phyloP scores from a whole-genome alignment of 108 stramenopile species.

The Cafeteria roenbergensis region DNA sequence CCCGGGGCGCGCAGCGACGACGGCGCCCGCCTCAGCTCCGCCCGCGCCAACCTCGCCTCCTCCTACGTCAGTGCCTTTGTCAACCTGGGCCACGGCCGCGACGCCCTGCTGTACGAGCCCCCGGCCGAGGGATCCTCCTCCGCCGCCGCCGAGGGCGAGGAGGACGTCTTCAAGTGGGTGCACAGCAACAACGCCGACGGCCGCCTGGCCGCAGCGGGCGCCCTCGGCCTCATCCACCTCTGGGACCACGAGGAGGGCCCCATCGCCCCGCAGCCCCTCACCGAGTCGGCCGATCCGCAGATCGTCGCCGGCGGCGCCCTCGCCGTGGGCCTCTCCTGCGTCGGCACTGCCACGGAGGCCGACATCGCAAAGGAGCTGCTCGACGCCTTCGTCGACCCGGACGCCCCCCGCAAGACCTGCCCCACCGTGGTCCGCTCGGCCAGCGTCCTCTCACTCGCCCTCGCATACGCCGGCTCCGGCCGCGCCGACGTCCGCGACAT shows the following conservation, averaged over 20 bases:
- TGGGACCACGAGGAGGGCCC: slow-evolving; percentile 99
- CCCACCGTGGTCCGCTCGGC: no score
- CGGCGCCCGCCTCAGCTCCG: slow-evolving; percentile 77
- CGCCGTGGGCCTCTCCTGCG: slow-evolving; percentile 81
- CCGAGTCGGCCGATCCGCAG: slow-evolving; percentile 67
- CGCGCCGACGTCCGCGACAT: slow-evolving; percentile 85
- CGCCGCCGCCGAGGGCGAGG: slow-evolving; percentile 25
- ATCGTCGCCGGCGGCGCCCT: slow-evolving; percentile 95
- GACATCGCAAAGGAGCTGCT: slow-evolving; percentile 90
- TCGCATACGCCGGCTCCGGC: slow-evolving; percentile 86
- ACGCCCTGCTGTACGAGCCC: slow-evolving; percentile 50
- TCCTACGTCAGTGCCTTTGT: slow-evolving; percentile 98
- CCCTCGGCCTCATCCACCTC: slow-evolving; percentile 77
- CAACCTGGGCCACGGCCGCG: slow-evolving; percentile 88
- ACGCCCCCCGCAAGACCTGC: slow-evolving; percentile 51
- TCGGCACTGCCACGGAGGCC: slow-evolving; percentile 84
- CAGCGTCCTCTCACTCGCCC: slow-evolving; percentile 77
- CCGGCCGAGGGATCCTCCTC: no score
- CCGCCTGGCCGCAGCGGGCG: slow-evolving; percentile 91
- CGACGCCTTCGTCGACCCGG: slow-evolving; percentile 60
- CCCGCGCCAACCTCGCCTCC: slow-evolving; percentile 90
- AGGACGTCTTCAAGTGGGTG: slow-evolving; percentile 40
- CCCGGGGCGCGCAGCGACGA: no score
- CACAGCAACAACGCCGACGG: slow-evolving; percentile 91
- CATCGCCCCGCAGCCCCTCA: slow-evolving; percentile 88